phyloP scores from a whole-genome alignment of 2,329 filamentous ascomycete genomes.

The Phaeosphaeriaceae sp. region DNA sequence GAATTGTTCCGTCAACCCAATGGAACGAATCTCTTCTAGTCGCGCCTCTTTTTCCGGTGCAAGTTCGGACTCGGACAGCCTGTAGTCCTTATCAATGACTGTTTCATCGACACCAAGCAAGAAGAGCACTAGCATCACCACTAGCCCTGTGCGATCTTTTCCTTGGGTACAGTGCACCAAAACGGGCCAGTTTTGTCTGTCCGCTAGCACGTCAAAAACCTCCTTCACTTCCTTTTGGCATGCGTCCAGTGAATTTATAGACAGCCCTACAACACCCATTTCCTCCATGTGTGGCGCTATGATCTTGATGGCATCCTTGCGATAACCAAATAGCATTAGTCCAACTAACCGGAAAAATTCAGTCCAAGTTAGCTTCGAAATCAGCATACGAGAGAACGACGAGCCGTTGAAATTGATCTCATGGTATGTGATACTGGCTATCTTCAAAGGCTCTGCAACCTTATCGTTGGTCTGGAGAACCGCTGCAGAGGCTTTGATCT shows the following conservation, averaged over 20 bases:
- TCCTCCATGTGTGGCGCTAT: slow-evolving; percentile 73
- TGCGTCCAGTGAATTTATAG: slow-evolving; percentile 70
- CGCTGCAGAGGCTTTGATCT: slow-evolving; percentile 53
- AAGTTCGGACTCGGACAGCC: slow-evolving; percentile 67
- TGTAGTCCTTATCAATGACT: slow-evolving; percentile 75
- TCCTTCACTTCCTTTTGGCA: slow-evolving; percentile 67
- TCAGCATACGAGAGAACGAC: slow-evolving; percentile 70
- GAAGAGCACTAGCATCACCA: slow-evolving; percentile 71
- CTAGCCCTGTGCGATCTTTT: slow-evolving; percentile 81
- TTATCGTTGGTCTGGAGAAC: slow-evolving; percentile 57
- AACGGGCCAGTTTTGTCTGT: slow-evolving; percentile 63
- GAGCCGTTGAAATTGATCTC: slow-evolving; percentile 77
- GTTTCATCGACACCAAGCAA: slow-evolving; percentile 62
- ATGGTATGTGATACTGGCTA: slow-evolving; percentile 68
- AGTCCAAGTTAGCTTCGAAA: slow-evolving; percentile 72
- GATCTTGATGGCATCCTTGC: slow-evolving; percentile 71
- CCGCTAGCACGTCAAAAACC: slow-evolving; percentile 58
- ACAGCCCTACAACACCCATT: slow-evolving; percentile 74
- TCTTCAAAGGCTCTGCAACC: slow-evolving; percentile 63
- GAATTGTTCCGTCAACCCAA: slow-evolving; percentile 74
- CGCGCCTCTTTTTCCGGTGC: slow-evolving; percentile 66
- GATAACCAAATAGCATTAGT: slow-evolving; percentile 70
- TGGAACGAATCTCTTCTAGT: slow-evolving; percentile 69
- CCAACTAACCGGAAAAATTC: slow-evolving; percentile 68
- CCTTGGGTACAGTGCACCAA: slow-evolving; percentile 87